Evolutionary conservation across 192 early-diverging fungal genomes (phyloP).

Genomic region (Phycomyces blakesleeanus): DNA sequence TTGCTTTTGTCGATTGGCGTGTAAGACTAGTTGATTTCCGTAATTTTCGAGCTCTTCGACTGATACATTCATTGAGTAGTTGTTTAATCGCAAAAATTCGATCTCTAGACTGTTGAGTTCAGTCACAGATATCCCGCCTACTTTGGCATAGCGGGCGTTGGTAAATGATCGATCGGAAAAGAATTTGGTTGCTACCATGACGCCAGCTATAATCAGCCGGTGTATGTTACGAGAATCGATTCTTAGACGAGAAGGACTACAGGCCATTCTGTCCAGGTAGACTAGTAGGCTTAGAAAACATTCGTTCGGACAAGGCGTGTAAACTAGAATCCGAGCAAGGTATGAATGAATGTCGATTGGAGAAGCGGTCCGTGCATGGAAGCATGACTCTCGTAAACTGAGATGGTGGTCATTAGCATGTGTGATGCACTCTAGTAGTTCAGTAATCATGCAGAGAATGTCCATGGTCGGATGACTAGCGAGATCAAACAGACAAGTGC

Average conservation of each 20-base stretch:
- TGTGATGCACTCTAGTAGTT: slow-evolving; percentile 50
- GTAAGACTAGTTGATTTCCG: slow-evolving; percentile 67
- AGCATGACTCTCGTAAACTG: slow-evolving; percentile 50
- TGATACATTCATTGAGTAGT: slow-evolving; percentile 76
- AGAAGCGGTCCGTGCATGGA: slow-evolving; percentile 83
- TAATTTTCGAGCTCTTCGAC: slow-evolving; percentile 80
- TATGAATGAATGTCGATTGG: slow-evolving; percentile 84
- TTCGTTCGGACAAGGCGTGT: slow-evolving; percentile 85
- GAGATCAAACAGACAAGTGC: slow-evolving; percentile 36
- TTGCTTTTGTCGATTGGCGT: slow-evolving; percentile 43
- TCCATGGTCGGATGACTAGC: slow-evolving; percentile 46
- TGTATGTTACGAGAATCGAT: slow-evolving; percentile 85
- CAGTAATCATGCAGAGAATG: slow-evolving; percentile 54
- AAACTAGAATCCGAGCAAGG: slow-evolving; percentile 79
- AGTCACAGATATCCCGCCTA: slow-evolving; percentile 71
- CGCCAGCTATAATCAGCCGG: slow-evolving; percentile 78
- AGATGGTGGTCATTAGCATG: slow-evolving; percentile 49
- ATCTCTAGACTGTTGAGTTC: slow-evolving; percentile 90
- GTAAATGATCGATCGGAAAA: slow-evolving; percentile 88
- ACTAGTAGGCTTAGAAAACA: slow-evolving; percentile 84
- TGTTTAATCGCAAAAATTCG: slow-evolving; percentile 79
- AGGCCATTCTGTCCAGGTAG: slow-evolving; percentile 80
- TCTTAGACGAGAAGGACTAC: slow-evolving; percentile 54
- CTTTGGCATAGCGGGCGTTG: slow-evolving; percentile 80
- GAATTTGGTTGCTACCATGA: slow-evolving; percentile 84